Conservation (phyloP, 495 filamentous ascomycete genomes). For the Daldinia grandis region DNA sequence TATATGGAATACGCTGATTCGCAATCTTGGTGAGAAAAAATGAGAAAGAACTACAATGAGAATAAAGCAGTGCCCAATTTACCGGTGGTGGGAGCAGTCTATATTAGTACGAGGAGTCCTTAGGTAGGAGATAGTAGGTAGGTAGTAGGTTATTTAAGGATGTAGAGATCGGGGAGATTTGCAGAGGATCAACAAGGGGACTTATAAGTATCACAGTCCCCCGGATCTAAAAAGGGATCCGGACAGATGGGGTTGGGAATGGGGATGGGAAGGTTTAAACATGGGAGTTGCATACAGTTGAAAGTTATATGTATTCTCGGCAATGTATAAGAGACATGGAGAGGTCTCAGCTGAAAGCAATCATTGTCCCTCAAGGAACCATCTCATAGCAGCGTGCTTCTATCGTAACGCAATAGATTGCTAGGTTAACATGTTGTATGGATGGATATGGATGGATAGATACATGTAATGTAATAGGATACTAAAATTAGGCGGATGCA, state of each 20-base stretch:
- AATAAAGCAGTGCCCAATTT: background rate
- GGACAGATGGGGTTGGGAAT: background rate
- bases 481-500: conserved; percentile 36
- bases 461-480: too few species aligned
- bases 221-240: conserved; percentile 5
- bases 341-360: conserved; percentile 33
- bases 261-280: conserved; percentile 4
- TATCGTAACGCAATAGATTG: background rate
- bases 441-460: too few species aligned
- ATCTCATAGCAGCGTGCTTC: conserved; percentile 3
- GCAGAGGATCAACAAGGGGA: background rate
- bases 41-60: background rate
- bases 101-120: conserved; percentile 2
- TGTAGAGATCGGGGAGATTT: background rate
- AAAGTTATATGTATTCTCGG: background rate
- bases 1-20: background rate
- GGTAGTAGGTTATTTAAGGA: conserved; percentile 1
- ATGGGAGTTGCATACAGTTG: conserved; percentile 1
- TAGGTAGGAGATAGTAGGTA: background rate
- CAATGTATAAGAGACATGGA: conserved; percentile 5
- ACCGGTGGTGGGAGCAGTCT: background rate
- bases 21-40: background rate
- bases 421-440: too few species aligned
- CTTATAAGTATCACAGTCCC: background rate
- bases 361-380: background rate